These are phyloP conservation scores for Perilla frutescens DNA, from an alignment of 257 asterid genomes.

Conservation along the genomic window DNA sequence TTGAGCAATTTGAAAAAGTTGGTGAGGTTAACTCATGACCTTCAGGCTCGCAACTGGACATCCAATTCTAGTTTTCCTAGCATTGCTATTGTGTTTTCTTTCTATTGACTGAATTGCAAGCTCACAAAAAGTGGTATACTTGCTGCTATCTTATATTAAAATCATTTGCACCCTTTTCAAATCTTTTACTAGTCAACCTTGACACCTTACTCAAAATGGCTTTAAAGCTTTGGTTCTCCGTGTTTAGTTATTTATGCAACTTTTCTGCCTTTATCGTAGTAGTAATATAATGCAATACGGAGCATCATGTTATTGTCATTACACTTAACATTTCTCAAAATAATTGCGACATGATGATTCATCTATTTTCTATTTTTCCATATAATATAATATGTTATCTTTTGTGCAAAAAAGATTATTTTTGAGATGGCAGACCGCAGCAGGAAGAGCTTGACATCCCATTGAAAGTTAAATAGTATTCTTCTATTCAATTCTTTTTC, in stretches of 20 bases:
- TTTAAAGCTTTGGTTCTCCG: not conserved
- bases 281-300: not conserved
- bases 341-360: too few species aligned
- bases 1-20: constrained; percentile 75
- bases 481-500: not conserved
- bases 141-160: constrained; percentile 4
- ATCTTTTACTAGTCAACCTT: constrained; percentile 2
- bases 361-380: too few species aligned
- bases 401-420: too few species aligned
- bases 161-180: not conserved
- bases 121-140: not conserved
- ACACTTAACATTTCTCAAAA: too few species aligned
- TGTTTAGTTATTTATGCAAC: constrained; percentile 1
- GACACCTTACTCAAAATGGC: not conserved
- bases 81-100: not conserved
- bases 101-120: constrained; percentile 13
- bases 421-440: not conserved
- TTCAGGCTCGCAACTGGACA: constrained; percentile 28
- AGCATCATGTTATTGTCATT: too few species aligned
- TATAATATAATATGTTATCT: too few species aligned
- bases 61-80: constrained; percentile 17
- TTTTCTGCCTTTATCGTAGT: not conserved
- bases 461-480: not conserved
- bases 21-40: constrained; percentile 57
- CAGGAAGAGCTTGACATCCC: not conserved